Percentiles rank a stretch among this genome's conserved stretches.
phyloP scores from a whole-genome alignment of 2,329 filamentous ascomycete genomes.

The Talaromyces pinophilus region DNA sequence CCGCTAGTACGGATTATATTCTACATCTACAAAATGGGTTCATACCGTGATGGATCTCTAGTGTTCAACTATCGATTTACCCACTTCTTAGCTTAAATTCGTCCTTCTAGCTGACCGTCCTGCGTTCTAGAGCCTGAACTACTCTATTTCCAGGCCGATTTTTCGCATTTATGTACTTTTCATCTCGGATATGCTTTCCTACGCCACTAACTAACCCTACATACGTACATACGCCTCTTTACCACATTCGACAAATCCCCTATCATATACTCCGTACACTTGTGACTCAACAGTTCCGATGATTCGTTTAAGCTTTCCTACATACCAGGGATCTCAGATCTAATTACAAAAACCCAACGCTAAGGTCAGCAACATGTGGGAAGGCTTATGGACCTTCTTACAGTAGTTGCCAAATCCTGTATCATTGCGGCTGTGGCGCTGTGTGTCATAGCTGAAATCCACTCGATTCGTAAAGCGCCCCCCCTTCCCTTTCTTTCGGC shows the following conservation, averaged over 20 bases:
- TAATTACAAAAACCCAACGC: neutral
- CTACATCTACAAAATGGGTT: neutral
- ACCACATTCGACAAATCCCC: neutral
- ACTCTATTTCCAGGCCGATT: slow-evolving; percentile 8
- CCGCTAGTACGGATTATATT: neutral
- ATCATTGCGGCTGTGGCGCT: slow-evolving; percentile 23
- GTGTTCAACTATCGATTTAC: neutral
- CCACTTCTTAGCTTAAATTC: neutral
- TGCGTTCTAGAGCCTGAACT: slow-evolving; percentile 4
- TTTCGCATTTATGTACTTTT: slow-evolving; percentile 2
- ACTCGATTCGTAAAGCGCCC: slow-evolving; percentile 8
- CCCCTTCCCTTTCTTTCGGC: neutral
- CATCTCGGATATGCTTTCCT: neutral
- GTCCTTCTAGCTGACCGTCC: slow-evolving; percentile 4
- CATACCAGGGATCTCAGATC: neutral
- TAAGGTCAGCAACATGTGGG: neutral
- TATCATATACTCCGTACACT: slow-evolving; percentile 1
- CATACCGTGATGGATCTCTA: neutral
- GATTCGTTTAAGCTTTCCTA: neutral
- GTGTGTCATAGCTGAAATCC: slow-evolving; percentile 23
- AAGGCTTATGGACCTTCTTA: neutral
- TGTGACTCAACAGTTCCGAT: neutral
- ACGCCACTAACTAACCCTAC: slow-evolving; percentile 9
- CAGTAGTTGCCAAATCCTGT: slow-evolving; percentile 3
- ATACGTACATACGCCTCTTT: neutral